These are phyloP conservation scores for Monosporascus sp. DNA, from an alignment of 2,329 filamentous ascomycete genomes.

Conservation along the genomic window DNA sequence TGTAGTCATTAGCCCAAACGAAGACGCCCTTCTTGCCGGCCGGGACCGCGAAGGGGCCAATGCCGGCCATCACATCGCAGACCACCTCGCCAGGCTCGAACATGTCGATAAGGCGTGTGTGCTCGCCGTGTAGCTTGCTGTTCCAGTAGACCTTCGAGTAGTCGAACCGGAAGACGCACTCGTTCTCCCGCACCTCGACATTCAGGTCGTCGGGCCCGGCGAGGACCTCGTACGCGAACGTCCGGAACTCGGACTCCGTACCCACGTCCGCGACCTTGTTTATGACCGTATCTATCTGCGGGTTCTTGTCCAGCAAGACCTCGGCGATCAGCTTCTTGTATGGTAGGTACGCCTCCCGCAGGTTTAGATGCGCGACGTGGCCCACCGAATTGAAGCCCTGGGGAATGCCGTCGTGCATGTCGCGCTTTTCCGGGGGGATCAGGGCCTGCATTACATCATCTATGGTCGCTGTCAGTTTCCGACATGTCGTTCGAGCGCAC, in stretches of 20 bases:
- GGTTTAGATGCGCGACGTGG: slow-evolving; percentile 89
- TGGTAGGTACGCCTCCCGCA: slow-evolving; percentile 74
- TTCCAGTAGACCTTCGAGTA: slow-evolving; percentile 99
- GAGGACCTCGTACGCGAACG: slow-evolving; percentile 88
- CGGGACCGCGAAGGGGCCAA: slow-evolving; percentile 90
- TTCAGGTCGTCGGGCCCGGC: slow-evolving; percentile 74
- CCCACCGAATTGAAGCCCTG: slow-evolving; percentile 84
- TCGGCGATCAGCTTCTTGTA: slow-evolving; percentile 84
- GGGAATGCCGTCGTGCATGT: slow-evolving; percentile 67
- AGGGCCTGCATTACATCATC: slow-evolving; percentile 80
- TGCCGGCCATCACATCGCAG: slow-evolving; percentile 94
- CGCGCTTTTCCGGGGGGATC: slow-evolving; percentile 72
- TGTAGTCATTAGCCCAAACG: slow-evolving; percentile 95
- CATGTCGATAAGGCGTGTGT: slow-evolving; percentile 68
- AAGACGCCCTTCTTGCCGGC: slow-evolving; percentile 87
- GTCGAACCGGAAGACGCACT: slow-evolving; percentile 86
- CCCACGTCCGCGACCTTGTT: slow-evolving; percentile 93
- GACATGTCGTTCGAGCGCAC: neutral
- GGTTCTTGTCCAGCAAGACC: slow-evolving; percentile 86
- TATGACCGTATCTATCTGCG: slow-evolving; percentile 78
- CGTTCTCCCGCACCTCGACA: slow-evolving; percentile 75
- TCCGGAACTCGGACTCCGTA: slow-evolving; percentile 77
- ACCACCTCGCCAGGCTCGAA: slow-evolving; percentile 85
- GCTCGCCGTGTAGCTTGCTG: slow-evolving; percentile 82
- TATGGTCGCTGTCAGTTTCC: slow-evolving; percentile 23